phyloP scores from a whole-genome alignment of 176 grass and related monocot genomes.

The Eleusine coracana region DNA sequence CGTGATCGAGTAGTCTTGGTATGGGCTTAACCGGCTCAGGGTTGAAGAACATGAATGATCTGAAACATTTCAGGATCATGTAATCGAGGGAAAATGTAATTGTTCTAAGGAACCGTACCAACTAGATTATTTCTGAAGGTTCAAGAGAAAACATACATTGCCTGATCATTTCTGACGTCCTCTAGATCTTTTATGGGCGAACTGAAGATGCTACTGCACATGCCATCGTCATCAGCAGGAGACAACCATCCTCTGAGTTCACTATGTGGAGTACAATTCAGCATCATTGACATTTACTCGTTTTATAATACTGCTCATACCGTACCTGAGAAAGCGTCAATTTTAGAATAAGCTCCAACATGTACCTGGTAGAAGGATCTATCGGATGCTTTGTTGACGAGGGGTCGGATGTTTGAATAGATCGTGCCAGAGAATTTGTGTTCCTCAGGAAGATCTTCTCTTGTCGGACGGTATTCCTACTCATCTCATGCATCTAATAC shows the following conservation, averaged over 20 bases:
- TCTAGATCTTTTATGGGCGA: slow-evolving; percentile 28
- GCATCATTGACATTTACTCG: neutral
- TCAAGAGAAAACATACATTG: slow-evolving; percentile 27
- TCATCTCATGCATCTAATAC: slow-evolving; percentile 47
- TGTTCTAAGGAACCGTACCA: neutral
- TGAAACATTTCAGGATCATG: slow-evolving; percentile 6
- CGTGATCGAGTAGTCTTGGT: slow-evolving; percentile 36
- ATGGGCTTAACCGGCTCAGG: slow-evolving; percentile 14
- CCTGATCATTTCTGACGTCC: slow-evolving; percentile 31
- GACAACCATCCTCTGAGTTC: slow-evolving; percentile 52
- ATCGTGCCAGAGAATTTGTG: slow-evolving; percentile 15
- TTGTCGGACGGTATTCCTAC: slow-evolving; percentile 40
- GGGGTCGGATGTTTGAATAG: neutral
- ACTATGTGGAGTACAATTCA: slow-evolving; percentile 6
- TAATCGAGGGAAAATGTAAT: neutral
- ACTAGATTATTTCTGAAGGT: neutral
- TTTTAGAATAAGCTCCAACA: neutral
- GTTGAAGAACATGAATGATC: slow-evolving; percentile 45
- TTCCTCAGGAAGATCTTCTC: slow-evolving; percentile 56
- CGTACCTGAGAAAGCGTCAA: neutral
- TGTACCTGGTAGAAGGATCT: slow-evolving; percentile 44
- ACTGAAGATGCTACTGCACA: neutral
- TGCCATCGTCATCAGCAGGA: neutral
- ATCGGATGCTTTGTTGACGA: neutral
- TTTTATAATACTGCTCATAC: neutral